Conservation (phyloP, 208 protist species). For the Leishmania martiniquensis region DNA sequence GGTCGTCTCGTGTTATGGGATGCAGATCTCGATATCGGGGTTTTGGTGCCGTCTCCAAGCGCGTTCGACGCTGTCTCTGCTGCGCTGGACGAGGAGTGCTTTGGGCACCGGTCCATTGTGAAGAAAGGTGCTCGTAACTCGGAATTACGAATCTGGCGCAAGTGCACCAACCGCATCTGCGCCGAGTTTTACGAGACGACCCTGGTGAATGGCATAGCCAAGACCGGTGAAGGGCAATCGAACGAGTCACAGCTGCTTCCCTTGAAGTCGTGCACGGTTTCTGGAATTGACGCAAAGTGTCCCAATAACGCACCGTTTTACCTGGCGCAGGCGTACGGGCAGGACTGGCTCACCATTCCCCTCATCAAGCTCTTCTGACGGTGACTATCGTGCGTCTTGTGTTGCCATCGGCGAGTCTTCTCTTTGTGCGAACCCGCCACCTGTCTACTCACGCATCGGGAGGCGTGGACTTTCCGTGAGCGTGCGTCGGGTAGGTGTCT, state of each 20-base stretch:
- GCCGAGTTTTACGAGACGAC: conserved; percentile 73
- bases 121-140: conserved; percentile 34
- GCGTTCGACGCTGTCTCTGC: conserved; percentile 35
- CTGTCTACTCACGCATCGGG: background rate
- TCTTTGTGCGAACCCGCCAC: background rate
- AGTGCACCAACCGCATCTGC: conserved; percentile 79
- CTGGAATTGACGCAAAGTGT: conserved; percentile 51
- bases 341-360: conserved; percentile 67
- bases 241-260: conserved; percentile 53
- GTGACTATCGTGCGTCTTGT: background rate
- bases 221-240: conserved; percentile 50
- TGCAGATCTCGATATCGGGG: conserved; percentile 79
- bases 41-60: conserved; percentile 35
- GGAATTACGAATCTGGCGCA: conserved; percentile 55
- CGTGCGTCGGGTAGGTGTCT: background rate
- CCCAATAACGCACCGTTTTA: conserved; percentile 70
- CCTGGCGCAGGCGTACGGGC: conserved; percentile 69
- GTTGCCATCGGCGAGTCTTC: background rate
- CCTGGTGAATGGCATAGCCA: conserved; percentile 29
- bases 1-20: conserved; percentile 86
- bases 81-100: conserved; percentile 53
- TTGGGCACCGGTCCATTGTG: conserved; percentile 38
- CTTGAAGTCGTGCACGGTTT: conserved; percentile 61
- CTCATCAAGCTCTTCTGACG: conserved; percentile 68
- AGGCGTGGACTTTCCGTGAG: background rate